Conservation (phyloP, 2,329 filamentous ascomycete species). For the Claviceps quebecensis region DNA sequence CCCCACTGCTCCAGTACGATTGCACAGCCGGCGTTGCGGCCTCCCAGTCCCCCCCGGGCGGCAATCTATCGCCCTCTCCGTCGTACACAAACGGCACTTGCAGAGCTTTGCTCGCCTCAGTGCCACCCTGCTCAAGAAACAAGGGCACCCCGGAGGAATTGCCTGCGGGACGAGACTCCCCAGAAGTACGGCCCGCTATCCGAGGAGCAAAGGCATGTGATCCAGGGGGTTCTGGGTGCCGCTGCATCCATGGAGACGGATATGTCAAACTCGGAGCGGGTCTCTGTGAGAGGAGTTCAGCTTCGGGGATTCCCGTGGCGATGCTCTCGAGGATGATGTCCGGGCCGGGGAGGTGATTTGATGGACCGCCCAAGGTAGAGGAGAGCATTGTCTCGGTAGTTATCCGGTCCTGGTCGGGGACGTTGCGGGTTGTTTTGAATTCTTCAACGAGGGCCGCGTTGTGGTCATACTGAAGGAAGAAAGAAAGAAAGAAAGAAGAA, state of each 20-base stretch:
- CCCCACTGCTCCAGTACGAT: slow-evolving; percentile 4
- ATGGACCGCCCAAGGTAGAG: slow-evolving; percentile 5
- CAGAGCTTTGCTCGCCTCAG: slow-evolving; percentile 7
- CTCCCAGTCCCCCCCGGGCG: slow-evolving; percentile 11
- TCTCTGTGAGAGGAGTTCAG: slow-evolving; percentile 7
- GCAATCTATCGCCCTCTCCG: slow-evolving; percentile 8
- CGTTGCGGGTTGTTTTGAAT: slow-evolving; percentile 17
- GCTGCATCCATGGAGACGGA: not conserved
- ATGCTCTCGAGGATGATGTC: slow-evolving; percentile 15
- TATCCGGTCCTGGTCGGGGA: slow-evolving; percentile 15
- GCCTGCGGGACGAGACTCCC: slow-evolving; percentile 5
- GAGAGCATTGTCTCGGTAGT: slow-evolving; percentile 5
- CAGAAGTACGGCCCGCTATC: not conserved
- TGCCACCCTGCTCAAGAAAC: slow-evolving; percentile 15
- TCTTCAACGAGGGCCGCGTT: slow-evolving; percentile 17
- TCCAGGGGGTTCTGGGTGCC: not conserved
- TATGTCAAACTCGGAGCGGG: not conserved
- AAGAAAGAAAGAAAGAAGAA: not conserved
- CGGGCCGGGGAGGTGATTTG: slow-evolving; percentile 12
- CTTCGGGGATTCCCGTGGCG: slow-evolving; percentile 10
- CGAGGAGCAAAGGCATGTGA: slow-evolving; percentile 1
- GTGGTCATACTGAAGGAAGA: slow-evolving; percentile 12
- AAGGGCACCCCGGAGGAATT: slow-evolving; percentile 14
- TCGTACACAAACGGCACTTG: slow-evolving; percentile 11
- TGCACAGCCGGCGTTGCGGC: slow-evolving; percentile 9